Percentiles rank a stretch among this genome's conserved stretches.
Conservation (phyloP, 2,329 filamentous ascomycete species). For the Ascochyta viciae-villosae region DNA sequence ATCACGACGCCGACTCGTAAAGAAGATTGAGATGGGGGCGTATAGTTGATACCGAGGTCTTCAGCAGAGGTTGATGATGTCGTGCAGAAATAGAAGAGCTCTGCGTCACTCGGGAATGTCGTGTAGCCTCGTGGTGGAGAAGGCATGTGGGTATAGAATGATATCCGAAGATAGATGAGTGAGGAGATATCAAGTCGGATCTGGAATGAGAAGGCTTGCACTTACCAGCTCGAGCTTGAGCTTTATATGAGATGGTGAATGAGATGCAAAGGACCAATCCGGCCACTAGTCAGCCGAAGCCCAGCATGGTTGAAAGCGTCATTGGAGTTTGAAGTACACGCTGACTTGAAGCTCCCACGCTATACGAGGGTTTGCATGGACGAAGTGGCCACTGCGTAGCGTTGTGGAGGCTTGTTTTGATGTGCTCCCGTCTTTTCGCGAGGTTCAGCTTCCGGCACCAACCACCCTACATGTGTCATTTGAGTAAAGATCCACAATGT, state of each 20-base stretch:
- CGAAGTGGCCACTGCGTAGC: constrained; percentile 25
- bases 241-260: constrained; percentile 32
- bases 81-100: constrained; percentile 48
- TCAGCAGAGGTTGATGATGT: constrained; percentile 45
- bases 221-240: constrained; percentile 27
- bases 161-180: background rate
- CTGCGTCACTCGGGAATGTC: constrained; percentile 44
- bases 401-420: constrained; percentile 25
- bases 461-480: constrained; percentile 1
- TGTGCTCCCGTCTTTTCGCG: constrained; percentile 28
- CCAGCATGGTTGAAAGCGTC: constrained; percentile 26
- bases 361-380: constrained; percentile 33
- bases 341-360: constrained; percentile 27
- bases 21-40: constrained; percentile 44
- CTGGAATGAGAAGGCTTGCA: background rate
- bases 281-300: constrained; percentile 16
- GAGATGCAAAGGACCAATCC: constrained; percentile 18
- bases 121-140: constrained; percentile 44
- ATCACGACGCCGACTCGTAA: constrained; percentile 44
- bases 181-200: background rate
- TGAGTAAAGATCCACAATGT: constrained; percentile 12
- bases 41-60: constrained; percentile 42
- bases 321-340: constrained; percentile 33
- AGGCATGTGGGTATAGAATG: constrained; percentile 34
- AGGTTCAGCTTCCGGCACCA: constrained; percentile 13